phyloP scores from a whole-genome alignment of 1,139 yeast species.

The Saccharomyces hybrid region DNA sequence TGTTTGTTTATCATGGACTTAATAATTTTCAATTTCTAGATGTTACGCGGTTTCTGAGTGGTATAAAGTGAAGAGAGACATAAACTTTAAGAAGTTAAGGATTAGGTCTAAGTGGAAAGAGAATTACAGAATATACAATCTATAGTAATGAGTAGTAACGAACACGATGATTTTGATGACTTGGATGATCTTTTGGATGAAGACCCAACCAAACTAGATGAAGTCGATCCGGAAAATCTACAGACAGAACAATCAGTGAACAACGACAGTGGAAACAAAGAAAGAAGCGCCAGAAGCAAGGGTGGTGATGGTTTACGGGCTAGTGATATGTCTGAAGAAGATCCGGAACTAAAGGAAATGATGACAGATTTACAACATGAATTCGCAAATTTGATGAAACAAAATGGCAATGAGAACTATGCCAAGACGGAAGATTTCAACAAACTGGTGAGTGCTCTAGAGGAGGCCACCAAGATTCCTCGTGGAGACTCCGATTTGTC shows the following conservation, averaged over 20 bases:
- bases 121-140: background rate
- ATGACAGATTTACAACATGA: slow-evolving; percentile 25
- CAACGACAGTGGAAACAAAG: background rate
- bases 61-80: background rate
- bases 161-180: slow-evolving; percentile 58
- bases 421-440: slow-evolving; percentile 45
- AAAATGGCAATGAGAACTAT: slow-evolving; percentile 25
- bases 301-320: slow-evolving; percentile 6
- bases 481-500: slow-evolving; percentile 21
- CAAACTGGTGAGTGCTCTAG: slow-evolving; percentile 48
- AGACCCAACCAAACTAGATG: slow-evolving; percentile 56
- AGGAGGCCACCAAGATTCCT: slow-evolving; percentile 49
- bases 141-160: slow-evolving; percentile 12
- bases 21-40: background rate
- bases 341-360: slow-evolving; percentile 22
- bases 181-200: slow-evolving; percentile 69
- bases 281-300: background rate
- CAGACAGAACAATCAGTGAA: background rate
- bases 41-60: background rate
- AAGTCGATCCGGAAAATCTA: slow-evolving; percentile 4
- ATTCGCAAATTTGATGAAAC: slow-evolving; percentile 21
- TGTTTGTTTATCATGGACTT: background rate
- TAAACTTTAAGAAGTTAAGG: background rate
- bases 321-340: slow-evolving; percentile 7
- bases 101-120: background rate